A percentile compares a stretch with the other conserved stretches of the same genome.
phyloP scores from a whole-genome alignment of 441 rosid species.

The Sinapis alba region DNA sequence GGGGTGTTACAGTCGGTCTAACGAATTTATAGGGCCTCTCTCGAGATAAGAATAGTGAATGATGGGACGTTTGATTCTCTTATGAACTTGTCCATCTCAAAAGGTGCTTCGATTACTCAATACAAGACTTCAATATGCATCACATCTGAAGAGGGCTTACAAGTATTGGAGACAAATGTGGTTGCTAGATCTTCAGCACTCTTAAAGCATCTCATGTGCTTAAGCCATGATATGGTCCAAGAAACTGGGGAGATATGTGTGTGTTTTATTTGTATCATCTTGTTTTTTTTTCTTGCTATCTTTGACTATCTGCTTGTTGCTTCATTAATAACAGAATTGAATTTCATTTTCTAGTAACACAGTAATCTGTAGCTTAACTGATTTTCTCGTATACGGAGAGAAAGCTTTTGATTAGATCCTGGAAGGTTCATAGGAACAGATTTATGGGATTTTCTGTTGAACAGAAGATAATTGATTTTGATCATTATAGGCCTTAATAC shows the following conservation, averaged over 20 bases:
- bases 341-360: background rate
- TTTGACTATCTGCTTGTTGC: too few relatives aligned
- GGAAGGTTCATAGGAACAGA: background rate
- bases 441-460: background rate
- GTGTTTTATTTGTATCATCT: too few relatives aligned
- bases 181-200: background rate
- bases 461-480: background rate
- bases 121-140: background rate
- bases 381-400: too few relatives aligned
- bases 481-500: background rate
- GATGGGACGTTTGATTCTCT: background rate
- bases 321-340: background rate
- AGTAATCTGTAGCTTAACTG: too few relatives aligned
- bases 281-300: too few relatives aligned
- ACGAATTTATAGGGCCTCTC: background rate
- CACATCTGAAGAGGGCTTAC: background rate
- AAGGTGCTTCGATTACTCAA: background rate
- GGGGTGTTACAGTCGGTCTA: background rate
- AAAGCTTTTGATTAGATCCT: background rate
- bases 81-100: background rate
- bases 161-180: background rate
- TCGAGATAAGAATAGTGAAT: background rate
- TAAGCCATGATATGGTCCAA: too few relatives aligned
- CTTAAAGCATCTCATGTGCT: too few relatives aligned
- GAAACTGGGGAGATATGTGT: too few relatives aligned